Percentiles rank a stretch among this genome's conserved stretches.
Evolutionary conservation across 2,329 filamentous ascomycete genomes (phyloP).

Genomic region (Pseudopithomyces chartarum): DNA sequence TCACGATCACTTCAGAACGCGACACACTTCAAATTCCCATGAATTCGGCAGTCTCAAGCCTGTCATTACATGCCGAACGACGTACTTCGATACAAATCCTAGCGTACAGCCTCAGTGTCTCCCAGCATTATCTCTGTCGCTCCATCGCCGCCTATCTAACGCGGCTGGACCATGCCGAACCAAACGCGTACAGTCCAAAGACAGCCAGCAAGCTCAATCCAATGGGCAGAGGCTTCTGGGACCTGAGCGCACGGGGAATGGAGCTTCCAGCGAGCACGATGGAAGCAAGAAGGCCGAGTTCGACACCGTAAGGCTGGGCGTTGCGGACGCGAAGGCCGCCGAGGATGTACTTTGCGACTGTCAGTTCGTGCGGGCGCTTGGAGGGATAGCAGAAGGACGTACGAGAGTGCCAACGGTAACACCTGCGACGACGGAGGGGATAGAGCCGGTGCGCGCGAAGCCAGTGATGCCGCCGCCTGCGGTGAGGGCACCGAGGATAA

Average conservation of each 20-base stretch:
- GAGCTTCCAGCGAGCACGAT: constrained; percentile 82
- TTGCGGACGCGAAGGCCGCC: constrained; percentile 81
- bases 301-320: constrained; percentile 78
- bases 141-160: background rate
- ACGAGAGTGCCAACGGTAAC: constrained; percentile 76
- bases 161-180: constrained; percentile 62
- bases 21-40: too few species aligned
- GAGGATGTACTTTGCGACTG: constrained; percentile 65
- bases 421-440: constrained; percentile 86
- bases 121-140: background rate
- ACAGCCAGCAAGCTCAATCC: constrained; percentile 78
- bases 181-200: constrained; percentile 81
- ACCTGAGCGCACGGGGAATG: constrained; percentile 83
- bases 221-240: constrained; percentile 81
- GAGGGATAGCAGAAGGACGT: constrained; percentile 20
- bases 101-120: background rate
- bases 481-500: constrained; percentile 78
- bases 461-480: constrained; percentile 86
- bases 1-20: too few species aligned
- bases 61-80: too few species aligned
- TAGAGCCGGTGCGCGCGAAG: constrained; percentile 80
- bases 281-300: constrained; percentile 87
- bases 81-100: constrained; percentile 1
- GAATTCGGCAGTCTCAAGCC: too few species aligned
- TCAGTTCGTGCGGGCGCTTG: constrained; percentile 2